Base-by-base conservation (phyloP, 805 yeast genomes). In the Candida gorgasii region DNA sequence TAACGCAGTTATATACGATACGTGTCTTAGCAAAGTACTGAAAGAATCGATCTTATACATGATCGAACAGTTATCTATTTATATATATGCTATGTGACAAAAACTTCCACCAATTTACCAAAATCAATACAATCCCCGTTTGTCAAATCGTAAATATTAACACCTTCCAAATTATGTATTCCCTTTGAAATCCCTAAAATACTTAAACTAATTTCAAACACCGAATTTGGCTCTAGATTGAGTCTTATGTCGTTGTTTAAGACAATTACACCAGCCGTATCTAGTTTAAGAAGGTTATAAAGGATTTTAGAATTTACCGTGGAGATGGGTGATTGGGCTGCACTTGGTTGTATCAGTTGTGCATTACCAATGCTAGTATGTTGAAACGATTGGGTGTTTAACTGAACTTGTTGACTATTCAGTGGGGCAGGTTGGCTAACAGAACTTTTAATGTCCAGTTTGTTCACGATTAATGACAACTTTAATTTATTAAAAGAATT, bases 71-170 rank as follows among this genome's bases (percentile, higher is more conserved):
- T n/a, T n/a, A n/a, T n/a, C n/a, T n/a, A n/a, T n/a, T 22, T 14
- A 17, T 13, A 8, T 30, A 30, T 5, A 30, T 9, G 15, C 27
- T 40, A 48, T 24, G 44, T 45, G 3, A 86, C 88, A 43, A 81
- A 73, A 1, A 86, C 85, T 52, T 85, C 89, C 27, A 86, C 67
- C 40, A 86, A 63, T 44, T 78, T 75, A 1, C 89, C 89, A 55
- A 86, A 82, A 47, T 81, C 89, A 48, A 81, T 72, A 1, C 79
- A 75, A 43, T 85, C 90, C 3, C 90, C 88, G 14, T 80, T 73
- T 27, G 58, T 54, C 8, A 79, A 65, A 53, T 86, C 95, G 36
- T 81, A 72, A 11, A 87, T 67, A 44, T 76, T 76, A n/a, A 84
- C 72, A 2, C 86, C 89, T 42, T 76, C 80, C 15, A 87, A 61